Evolutionary conservation across 257 asterid genomes (phyloP), one percentile per base, ranked within the genome.

Genomic region (Phtheirospermum japonicum): DNA sequence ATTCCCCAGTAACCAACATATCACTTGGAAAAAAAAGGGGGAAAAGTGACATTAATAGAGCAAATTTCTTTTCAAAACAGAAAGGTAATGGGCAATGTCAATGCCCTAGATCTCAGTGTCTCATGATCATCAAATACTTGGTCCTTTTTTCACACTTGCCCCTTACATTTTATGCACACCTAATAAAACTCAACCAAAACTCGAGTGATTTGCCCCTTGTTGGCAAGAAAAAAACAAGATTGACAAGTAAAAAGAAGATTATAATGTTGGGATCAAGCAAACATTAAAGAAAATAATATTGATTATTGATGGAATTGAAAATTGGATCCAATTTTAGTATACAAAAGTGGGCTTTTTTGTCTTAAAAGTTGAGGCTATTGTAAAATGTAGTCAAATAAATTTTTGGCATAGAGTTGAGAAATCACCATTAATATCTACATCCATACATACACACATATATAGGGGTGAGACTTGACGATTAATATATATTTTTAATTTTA

Each of bases 61-160:
- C 28, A 66, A 66, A 52, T 66, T 66, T 65, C 76, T 69, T 76
- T 76, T 61, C 58, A 65, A 59, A 68, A 75, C 50, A 61, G 37
- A 79, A 81, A 78, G 76, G 68, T 59, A 64, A 43, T 54, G 57
- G 37, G 71, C 69, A 81, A 77, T 80, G 87, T 85, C 89, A 85
- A 85, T 66, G 83, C 85, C 72, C 42, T 73, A 70, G 82, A 81
- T 83, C 83, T 79, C 76, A 73, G 78, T 81, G 88, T 79, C 81
- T 69, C 84, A 75, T 74, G 58, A 79, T 77, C 83, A 68, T 74
- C 64, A 63, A 28, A 45, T 39, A 10, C 23, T 62, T n/a, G n/a
- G n/a, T n/a, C n/a, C 54, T 42, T 69, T 45, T 60, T 72, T 70
- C 66, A 62, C 59, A 55, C 67, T 68, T 70, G 51, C 64, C 62